Evolutionary conservation across 441 rosid species (phyloP), one percentile per base, ranked within the genome.

Genomic region (Pelargonium australe): DNA sequence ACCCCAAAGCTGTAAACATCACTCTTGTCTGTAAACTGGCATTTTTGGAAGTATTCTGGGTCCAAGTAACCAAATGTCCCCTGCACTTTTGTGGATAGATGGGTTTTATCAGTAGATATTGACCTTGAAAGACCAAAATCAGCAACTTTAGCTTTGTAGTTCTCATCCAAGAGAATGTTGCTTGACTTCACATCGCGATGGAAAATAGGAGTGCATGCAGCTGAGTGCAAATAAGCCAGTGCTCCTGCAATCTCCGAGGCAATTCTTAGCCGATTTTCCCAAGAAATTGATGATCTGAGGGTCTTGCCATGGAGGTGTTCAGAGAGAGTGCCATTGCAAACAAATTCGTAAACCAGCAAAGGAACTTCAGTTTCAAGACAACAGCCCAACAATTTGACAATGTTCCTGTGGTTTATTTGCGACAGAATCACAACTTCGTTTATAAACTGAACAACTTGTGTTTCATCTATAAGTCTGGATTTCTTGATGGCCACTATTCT

Each of bases 61-160:
- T 76, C 76, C 45, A 72, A 41, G 58, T 76, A 76, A 25, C 79
- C 76, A 9, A 68, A 68, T 20, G 79, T 76, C 57, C 79, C 79
- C 23, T 72, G 72, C 67, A 65, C 60, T 23, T 53, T 40, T 19
- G 67, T 64, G 8, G 79, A 34, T 44, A 76, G 28, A 19, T 68
- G 79, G 14, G 65, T 76, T 41, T n/a, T 76, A 17, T 76, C 73
- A 2, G 45, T 44, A 10, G 44, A 65, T 63, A 73, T 64, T 0
- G 74, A 67, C 49, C 51, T 63, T 45, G 70, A 73, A 14, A 77
- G 65, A 9, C 77, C 53, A 37, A 67, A 77, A 64, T 73, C 65
- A 25, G 75, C 61, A 10, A 67, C 66, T 71, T 68, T 69, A 0
- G 53, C 68, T 1, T 41, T 53, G 66, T 55, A 64, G 20, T 58